Percentiles rank a stretch among this genome's conserved stretches.
phyloP scores from a whole-genome alignment of 1,284 basidiomycete genomes.

The Puccinia horiana region DNA sequence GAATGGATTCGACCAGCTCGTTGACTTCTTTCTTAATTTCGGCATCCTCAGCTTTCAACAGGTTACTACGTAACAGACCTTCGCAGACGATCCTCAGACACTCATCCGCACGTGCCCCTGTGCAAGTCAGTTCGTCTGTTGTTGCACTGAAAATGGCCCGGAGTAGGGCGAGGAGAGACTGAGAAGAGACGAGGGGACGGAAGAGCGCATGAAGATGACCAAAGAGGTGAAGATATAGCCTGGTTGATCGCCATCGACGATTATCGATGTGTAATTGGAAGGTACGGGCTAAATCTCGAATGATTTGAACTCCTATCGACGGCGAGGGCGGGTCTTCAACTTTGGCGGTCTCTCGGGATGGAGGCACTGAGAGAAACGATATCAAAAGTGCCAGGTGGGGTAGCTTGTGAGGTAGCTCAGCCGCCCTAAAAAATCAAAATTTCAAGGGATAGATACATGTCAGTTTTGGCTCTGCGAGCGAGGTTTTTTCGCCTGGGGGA shows the following conservation, averaged over 20 bases:
- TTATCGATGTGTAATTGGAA: conserved; percentile 83
- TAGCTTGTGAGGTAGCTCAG: conserved; percentile 87
- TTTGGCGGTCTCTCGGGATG: conserved; percentile 47
- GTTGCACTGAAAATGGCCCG: conserved; percentile 53
- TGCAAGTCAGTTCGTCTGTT: conserved; percentile 53
- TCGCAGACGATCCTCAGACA: conserved; percentile 55
- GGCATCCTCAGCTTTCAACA: conserved; percentile 19
- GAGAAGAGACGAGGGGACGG: conserved; percentile 44
- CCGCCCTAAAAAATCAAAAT: conserved; percentile 64
- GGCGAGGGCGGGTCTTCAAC: conserved; percentile 53
- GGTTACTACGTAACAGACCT: conserved; percentile 52
- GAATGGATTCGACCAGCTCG: conserved; percentile 38
- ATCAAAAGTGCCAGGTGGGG: conserved; percentile 82
- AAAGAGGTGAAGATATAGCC: conserved; percentile 85
- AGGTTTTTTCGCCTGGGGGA: not conserved
- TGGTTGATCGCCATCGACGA: conserved; percentile 80
- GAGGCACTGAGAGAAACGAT: conserved; percentile 66
- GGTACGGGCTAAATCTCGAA: conserved; percentile 82
- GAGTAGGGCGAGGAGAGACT: conserved; percentile 50
- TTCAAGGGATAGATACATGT: not conserved
- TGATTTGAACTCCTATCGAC: conserved; percentile 69
- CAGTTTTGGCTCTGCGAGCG: not conserved
- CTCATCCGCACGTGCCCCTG: conserved; percentile 54
- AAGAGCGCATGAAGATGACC: conserved; percentile 69
- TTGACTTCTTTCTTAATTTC: conserved; percentile 42